Percentiles rank a stretch among this genome's conserved stretches.
Evolutionary conservation across 148 eudicot genomes (phyloP).

Genomic region (Dianthus caryophyllus): DNA sequence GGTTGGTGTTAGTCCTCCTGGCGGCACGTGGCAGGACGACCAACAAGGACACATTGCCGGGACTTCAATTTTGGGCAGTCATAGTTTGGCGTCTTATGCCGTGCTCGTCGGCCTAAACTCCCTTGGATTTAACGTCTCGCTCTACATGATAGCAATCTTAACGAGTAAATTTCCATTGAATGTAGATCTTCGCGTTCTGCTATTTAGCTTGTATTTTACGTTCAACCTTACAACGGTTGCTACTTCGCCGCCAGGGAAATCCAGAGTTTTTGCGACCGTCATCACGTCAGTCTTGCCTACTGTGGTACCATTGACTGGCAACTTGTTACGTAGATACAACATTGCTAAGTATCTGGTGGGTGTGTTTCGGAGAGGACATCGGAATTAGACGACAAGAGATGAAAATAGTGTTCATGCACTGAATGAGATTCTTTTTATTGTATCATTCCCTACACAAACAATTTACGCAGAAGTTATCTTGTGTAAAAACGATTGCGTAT

Average conservation of each 20-base stretch:
- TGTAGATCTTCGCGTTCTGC: constrained; percentile 28
- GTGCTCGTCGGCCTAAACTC: constrained; percentile 40
- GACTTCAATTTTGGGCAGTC: constrained; percentile 40
- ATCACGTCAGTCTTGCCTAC: neutral
- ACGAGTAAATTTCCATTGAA: constrained; percentile 43
- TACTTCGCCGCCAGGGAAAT: neutral
- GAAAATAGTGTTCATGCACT: neutral
- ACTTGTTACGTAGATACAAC: neutral
- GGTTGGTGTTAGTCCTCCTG: constrained; percentile 51
- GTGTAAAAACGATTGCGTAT: too few species aligned
- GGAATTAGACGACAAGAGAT: neutral
- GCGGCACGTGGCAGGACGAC: constrained; percentile 53
- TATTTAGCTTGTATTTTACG: neutral
- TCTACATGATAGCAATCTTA: constrained; percentile 38
- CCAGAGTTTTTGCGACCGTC: neutral
- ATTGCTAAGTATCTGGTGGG: neutral
- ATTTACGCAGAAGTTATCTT: too few species aligned
- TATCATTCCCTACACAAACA: neutral
- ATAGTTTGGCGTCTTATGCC: constrained; percentile 15
- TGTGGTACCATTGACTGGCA: constrained; percentile 3
- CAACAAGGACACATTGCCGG: constrained; percentile 36
- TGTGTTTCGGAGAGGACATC: neutral
- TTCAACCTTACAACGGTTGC: neutral
- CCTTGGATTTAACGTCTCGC: constrained; percentile 40
- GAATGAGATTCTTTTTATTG: neutral